Conservation (phyloP, 495 filamentous ascomycete genomes). For the Aspergillus leporis region DNA sequence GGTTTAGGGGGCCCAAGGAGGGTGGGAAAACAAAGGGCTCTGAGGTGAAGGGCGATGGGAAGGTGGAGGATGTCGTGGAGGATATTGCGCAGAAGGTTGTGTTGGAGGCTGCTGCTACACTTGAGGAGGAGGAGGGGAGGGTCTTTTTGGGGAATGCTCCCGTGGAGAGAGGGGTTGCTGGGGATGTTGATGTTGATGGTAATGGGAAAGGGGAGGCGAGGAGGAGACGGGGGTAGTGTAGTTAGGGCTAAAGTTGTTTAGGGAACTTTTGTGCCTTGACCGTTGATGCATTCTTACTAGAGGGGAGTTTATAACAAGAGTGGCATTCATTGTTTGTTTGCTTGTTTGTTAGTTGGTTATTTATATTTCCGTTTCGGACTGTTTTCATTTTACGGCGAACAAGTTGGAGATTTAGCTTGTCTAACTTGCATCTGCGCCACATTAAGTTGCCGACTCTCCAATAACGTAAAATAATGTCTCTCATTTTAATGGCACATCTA, state of each 20-base stretch:
- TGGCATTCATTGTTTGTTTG: too few species aligned
- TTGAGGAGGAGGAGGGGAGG: constrained; percentile 38
- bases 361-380: too few species aligned
- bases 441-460: too few species aligned
- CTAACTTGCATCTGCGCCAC: too few species aligned
- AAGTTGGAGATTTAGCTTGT: too few species aligned
- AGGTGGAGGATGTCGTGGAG: constrained; percentile 20
- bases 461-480: too few species aligned
- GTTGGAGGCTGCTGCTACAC: constrained; percentile 37
- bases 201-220: constrained; percentile 29
- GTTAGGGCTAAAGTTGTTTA: constrained; percentile 17
- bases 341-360: too few species aligned
- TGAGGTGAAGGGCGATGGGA: too few species aligned
- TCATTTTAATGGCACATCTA: neutral
- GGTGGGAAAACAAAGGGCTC: constrained; percentile 16
- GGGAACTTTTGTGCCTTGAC: too few species aligned
- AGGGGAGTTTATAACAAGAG: too few species aligned
- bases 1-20: constrained; percentile 61
- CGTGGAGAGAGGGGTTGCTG: constrained; percentile 26
- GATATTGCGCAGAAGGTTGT: constrained; percentile 35
- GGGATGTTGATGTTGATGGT: constrained; percentile 20
- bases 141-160: constrained; percentile 30
- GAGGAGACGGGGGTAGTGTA: constrained; percentile 26
- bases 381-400: too few species aligned
- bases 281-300: constrained; percentile 10